These are phyloP conservation scores for Pontederia paniculata DNA, from an alignment of 176 grass and related monocot genomes.

Conservation along the genomic window DNA sequence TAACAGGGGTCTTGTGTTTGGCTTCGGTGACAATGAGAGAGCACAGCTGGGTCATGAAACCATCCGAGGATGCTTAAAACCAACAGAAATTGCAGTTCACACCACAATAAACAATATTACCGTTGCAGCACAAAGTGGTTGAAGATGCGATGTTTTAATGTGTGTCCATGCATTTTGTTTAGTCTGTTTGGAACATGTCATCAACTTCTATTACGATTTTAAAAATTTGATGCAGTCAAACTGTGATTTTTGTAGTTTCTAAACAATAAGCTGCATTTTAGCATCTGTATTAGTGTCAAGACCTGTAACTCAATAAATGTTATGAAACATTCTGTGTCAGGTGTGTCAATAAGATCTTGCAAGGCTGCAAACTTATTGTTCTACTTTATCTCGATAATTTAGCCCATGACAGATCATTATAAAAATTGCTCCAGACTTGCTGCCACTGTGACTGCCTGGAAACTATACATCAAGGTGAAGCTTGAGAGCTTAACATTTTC, in stretches of 20 bases:
- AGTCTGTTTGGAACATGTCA: background rate
- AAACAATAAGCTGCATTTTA: background rate
- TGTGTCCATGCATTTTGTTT: background rate
- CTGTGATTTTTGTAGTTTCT: background rate
- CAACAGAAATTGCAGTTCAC: conserved; percentile 82
- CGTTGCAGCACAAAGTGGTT: conserved; percentile 52
- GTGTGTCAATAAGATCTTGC: no score
- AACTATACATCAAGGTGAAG: no score
- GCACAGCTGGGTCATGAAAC: conserved; percentile 86
- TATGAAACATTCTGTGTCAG: no score
- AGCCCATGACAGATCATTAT: no score
- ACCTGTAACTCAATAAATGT: no score
- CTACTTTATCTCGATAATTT: no score
- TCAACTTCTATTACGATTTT: no score
- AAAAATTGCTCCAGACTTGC: no score
- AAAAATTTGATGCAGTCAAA: background rate
- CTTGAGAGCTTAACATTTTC: no score
- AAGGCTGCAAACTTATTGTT: no score
- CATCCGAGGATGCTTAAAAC: conserved; percentile 74
- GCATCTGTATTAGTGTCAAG: no score
- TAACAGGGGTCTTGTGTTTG: conserved; percentile 74
- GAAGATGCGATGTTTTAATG: background rate
- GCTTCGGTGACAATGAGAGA: conserved; percentile 94
- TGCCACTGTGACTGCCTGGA: no score
- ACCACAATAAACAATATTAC: conserved; percentile 64